Evolutionary conservation across 768 basidiomycete species (phyloP).

Genomic region (Psilocybe azurescens): DNA sequence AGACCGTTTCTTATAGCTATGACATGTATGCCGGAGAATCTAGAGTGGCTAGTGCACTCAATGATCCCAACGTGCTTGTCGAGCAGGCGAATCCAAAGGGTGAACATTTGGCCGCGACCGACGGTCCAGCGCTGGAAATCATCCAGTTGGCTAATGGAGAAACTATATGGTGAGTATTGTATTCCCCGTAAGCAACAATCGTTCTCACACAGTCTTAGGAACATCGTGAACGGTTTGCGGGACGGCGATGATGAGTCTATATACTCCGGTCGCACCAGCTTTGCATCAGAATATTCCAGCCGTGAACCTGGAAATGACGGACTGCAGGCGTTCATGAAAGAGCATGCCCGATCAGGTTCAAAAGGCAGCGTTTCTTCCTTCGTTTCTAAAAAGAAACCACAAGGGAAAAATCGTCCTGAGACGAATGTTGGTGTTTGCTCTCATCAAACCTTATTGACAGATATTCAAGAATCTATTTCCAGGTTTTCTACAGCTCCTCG

Average conservation of each 20-base stretch:
- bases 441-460: conserved; percentile 27
- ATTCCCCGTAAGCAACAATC: conserved; percentile 6
- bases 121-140: conserved; percentile 74
- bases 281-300: conserved; percentile 75
- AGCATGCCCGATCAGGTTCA: conserved; percentile 69
- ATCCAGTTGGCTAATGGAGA: conserved; percentile 88
- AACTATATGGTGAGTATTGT: conserved; percentile 73
- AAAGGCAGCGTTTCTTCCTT: conserved; percentile 70
- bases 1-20: conserved; percentile 51
- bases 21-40: conserved; percentile 80
- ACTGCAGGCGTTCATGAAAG: conserved; percentile 79
- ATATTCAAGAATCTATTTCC: conserved; percentile 26
- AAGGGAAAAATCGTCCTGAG: conserved; percentile 71
- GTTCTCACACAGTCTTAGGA: conserved; percentile 50
- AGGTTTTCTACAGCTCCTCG: conserved; percentile 80
- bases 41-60: conserved; percentile 38
- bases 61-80: conserved; percentile 39
- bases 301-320: conserved; percentile 57
- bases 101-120: conserved; percentile 38
- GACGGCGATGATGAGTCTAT: conserved; percentile 75
- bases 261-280: conserved; percentile 71
- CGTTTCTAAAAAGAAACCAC: conserved; percentile 63
- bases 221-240: conserved; percentile 83
- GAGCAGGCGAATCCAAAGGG: conserved; percentile 33
- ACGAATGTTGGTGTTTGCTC: conserved; percentile 67